A percentile compares a stretch with the other conserved stretches of the same genome.
Evolutionary conservation across 192 early-diverging fungal genomes (phyloP).

Genomic region (Entomortierella lignicola): DNA sequence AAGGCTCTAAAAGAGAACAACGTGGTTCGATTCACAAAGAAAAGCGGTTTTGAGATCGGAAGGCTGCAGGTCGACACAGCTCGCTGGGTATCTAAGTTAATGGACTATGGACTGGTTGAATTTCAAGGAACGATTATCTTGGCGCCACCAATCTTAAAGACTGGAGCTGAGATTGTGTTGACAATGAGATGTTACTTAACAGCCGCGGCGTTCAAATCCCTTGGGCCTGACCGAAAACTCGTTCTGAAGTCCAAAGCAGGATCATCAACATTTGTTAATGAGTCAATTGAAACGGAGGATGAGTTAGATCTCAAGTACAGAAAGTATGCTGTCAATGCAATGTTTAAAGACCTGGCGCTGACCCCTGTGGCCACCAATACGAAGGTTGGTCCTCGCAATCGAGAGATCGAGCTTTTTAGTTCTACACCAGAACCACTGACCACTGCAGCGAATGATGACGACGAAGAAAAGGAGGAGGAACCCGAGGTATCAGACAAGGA

Average conservation of each 20-base stretch:
- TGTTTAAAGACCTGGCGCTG: conserved; percentile 33
- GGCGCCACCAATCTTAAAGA: conserved; percentile 28
- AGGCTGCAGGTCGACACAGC: conserved; percentile 55
- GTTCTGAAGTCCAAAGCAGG: neutral
- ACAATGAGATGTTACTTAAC: conserved; percentile 54
- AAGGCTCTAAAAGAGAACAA: conserved; percentile 47
- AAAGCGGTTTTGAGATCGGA: conserved; percentile 57
- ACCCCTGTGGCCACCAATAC: conserved; percentile 44
- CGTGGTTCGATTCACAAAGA: conserved; percentile 60
- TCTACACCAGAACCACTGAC: conserved; percentile 24
- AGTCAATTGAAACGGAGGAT: conserved; percentile 31
- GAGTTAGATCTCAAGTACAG: conserved; percentile 44
- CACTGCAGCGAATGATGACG: conserved; percentile 13
- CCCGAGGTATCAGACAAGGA: conserved; percentile 64
- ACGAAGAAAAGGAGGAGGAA: conserved; percentile 34
- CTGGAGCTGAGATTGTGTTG: conserved; percentile 60
- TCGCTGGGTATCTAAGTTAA: conserved; percentile 57
- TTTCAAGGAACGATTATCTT: conserved; percentile 61
- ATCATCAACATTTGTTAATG: conserved; percentile 18
- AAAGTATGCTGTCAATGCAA: conserved; percentile 39
- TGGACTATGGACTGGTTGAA: conserved; percentile 58
- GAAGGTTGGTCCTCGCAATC: conserved; percentile 21
- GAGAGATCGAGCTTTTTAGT: conserved; percentile 22
- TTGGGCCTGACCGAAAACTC: conserved; percentile 4
- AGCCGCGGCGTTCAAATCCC: conserved; percentile 26